A percentile compares a stretch with the other conserved stretches of the same genome.
These are phyloP conservation scores for Poteriospumella lacustris DNA, from an alignment of 108 stramenopile species.

Conservation along the genomic window DNA sequence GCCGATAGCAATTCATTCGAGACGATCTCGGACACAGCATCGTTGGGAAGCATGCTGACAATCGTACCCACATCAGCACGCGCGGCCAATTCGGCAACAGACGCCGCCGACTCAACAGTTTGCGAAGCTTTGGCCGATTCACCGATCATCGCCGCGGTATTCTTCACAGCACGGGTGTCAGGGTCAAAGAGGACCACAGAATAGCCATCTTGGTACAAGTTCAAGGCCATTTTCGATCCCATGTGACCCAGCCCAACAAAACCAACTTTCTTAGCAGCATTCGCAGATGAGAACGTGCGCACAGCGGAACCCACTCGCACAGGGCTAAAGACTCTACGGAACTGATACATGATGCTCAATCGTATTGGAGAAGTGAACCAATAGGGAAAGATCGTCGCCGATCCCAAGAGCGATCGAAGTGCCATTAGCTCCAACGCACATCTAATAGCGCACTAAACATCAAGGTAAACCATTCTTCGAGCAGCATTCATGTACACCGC, in stretches of 20 bases:
- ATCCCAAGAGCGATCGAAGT: no score
- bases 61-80: slow-evolving; percentile 2
- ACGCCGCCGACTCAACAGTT: not conserved
- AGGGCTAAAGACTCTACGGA: no score
- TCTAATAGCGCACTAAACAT: no score
- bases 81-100: not conserved
- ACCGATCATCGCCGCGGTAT: not conserved
- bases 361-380: no score
- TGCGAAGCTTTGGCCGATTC: not conserved
- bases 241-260: slow-evolving; percentile 31
- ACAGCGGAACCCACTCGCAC: no score
- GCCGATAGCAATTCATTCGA: slow-evolving; percentile 13
- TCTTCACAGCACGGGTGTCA: not conserved
- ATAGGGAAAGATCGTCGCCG: no score
- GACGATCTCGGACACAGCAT: not conserved
- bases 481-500: no score
- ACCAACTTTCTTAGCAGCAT: not conserved
- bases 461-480: no score
- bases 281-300: no score
- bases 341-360: no score
- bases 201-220: slow-evolving; percentile 7
- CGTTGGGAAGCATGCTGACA: slow-evolving; percentile 22
- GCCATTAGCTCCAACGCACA: no score
- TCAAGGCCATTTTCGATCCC: slow-evolving; percentile 29
- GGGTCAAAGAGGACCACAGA: not conserved